phyloP scores from a whole-genome alignment of 1,284 basidiomycete genomes.

The Termitomyces sp. region DNA sequence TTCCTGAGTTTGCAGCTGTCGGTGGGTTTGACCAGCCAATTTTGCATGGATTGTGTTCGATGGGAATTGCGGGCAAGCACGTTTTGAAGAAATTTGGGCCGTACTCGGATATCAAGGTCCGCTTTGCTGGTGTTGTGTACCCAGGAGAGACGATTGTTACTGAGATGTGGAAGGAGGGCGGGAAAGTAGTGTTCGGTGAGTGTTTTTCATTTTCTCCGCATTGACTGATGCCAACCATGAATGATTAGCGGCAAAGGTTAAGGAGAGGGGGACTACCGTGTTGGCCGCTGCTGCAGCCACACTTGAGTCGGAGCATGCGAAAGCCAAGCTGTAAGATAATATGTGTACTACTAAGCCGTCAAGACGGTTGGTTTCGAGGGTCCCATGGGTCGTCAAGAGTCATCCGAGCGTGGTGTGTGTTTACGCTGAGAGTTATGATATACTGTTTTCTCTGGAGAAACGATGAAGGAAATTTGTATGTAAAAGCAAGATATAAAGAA shows the following conservation, averaged over 20 bases:
- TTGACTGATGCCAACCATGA: not conserved
- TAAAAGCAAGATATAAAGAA: too few species aligned
- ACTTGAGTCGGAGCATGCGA: slow-evolving; percentile 39
- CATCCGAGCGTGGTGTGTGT: not conserved
- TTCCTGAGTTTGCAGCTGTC: slow-evolving; percentile 89
- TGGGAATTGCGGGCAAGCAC: slow-evolving; percentile 95
- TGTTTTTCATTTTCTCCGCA: slow-evolving; percentile 13
- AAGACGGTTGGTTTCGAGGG: not conserved
- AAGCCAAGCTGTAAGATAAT: slow-evolving; percentile 55
- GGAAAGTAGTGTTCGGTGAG: slow-evolving; percentile 89
- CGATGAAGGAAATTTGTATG: too few species aligned
- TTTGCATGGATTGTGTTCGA: slow-evolving; percentile 81
- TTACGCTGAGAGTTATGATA: not conserved
- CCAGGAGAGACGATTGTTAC: slow-evolving; percentile 94
- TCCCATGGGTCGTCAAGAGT: not conserved
- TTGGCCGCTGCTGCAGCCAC: slow-evolving; percentile 76
- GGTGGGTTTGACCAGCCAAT: slow-evolving; percentile 95
- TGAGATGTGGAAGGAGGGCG: slow-evolving; percentile 96
- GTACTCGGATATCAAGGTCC: slow-evolving; percentile 93
- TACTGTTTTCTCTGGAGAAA: not conserved
- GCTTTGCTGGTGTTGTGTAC: slow-evolving; percentile 88
- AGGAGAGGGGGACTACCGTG: slow-evolving; percentile 68
- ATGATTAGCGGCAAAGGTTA: slow-evolving; percentile 64
- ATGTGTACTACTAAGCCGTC: not conserved
- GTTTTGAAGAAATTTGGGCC: slow-evolving; percentile 83